A percentile compares a stretch with the other conserved stretches of the same genome.
phyloP scores from a whole-genome alignment of 169 alveolate genomes.

The Eimeria necatrix region DNA sequence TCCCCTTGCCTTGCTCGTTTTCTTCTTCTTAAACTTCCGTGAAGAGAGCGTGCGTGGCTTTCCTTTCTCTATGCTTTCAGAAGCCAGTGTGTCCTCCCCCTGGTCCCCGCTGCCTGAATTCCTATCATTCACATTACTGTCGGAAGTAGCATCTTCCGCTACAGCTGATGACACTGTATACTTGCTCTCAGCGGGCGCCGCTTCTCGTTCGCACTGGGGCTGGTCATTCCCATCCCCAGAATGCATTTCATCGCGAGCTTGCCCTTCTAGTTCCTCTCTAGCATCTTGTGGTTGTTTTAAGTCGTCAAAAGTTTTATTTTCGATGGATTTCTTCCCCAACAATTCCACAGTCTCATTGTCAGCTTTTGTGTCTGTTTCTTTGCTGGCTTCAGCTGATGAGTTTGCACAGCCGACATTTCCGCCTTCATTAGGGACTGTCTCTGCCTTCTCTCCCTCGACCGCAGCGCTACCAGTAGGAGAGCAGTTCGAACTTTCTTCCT shows the following conservation, averaged over 20 bases:
- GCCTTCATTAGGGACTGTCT: not conserved
- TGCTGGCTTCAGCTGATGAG: not conserved
- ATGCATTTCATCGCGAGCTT: not conserved
- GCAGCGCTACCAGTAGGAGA: not conserved
- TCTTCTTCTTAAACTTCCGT: conserved; percentile 19
- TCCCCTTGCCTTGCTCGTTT: conserved; percentile 38
- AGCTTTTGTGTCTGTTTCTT: not conserved
- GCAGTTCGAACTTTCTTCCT: not conserved
- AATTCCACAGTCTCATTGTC: not conserved
- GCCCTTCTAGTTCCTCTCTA: not conserved
- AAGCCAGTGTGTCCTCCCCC: not conserved
- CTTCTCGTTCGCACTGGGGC: not conserved
- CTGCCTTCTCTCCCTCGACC: not conserved
- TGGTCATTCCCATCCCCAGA: not conserved
- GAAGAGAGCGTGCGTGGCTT: not conserved
- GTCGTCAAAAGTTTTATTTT: not conserved
- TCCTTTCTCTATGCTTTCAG: not conserved
- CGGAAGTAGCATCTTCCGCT: not conserved
- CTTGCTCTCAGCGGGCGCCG: not conserved
- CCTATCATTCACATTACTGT: not conserved
- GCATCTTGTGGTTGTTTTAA: not conserved
- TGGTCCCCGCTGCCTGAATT: not conserved
- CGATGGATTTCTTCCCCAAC: not conserved
- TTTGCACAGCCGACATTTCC: not conserved
- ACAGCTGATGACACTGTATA: not conserved